Evolutionary conservation across 2,329 filamentous ascomycete species (phyloP).

Genomic region (Fusarium pseudonygamai): DNA sequence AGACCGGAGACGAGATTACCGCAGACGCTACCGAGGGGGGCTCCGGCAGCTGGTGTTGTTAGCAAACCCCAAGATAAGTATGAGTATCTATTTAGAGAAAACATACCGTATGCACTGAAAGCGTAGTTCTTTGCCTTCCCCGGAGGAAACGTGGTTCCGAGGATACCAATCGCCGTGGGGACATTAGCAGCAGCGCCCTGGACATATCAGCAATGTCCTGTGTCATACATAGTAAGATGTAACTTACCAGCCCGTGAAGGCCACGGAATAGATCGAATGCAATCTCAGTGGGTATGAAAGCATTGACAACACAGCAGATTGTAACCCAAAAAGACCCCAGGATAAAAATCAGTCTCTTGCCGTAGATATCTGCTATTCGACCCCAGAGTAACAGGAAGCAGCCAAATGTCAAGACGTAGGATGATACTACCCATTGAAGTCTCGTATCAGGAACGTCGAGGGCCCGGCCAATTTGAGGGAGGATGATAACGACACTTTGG

Average conservation of each 20-base stretch:
- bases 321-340: slow-evolving; percentile 71
- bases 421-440: slow-evolving; percentile 73
- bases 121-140: slow-evolving; percentile 77
- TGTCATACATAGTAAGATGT: too few species aligned
- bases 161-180: slow-evolving; percentile 75
- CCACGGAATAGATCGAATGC: slow-evolving; percentile 73
- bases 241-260: slow-evolving; percentile 66
- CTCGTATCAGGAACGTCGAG: slow-evolving; percentile 66
- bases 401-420: slow-evolving; percentile 72
- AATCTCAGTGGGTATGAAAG: slow-evolving; percentile 73
- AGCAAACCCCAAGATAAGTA: neutral
- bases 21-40: slow-evolving; percentile 70
- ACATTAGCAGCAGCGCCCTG: slow-evolving; percentile 74
- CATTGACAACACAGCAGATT: slow-evolving; percentile 65
- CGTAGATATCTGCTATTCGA: slow-evolving; percentile 72
- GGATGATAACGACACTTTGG: slow-evolving; percentile 45
- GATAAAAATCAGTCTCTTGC: slow-evolving; percentile 72
- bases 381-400: slow-evolving; percentile 76
- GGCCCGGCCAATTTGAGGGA: slow-evolving; percentile 68
- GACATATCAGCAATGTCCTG: neutral
- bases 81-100: neutral
- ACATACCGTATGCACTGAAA: slow-evolving; percentile 68
- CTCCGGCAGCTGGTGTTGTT: slow-evolving; percentile 61
- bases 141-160: slow-evolving; percentile 73
- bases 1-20: slow-evolving; percentile 73